A percentile compares a stretch with the other conserved stretches of the same genome.
Conservation (phyloP, 495 filamentous ascomycete genomes). For the Penicillium fimorum region DNA sequence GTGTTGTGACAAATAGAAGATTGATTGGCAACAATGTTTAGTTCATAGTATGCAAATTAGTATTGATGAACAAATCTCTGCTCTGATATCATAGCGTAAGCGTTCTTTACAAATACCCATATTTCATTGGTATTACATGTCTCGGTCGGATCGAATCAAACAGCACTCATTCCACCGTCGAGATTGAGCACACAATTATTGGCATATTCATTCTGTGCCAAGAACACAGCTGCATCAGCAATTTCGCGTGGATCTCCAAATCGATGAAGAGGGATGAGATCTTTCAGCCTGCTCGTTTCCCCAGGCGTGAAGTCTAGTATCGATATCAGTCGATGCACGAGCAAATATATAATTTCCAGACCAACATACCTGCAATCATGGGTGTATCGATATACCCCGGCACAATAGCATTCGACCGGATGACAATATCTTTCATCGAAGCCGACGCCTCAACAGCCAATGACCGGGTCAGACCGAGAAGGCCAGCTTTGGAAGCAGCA, state of each 20-base stretch:
- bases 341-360: background rate
- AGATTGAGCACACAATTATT: constrained; percentile 84
- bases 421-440: constrained; percentile 38
- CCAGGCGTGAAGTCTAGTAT: constrained; percentile 37
- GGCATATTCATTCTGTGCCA: constrained; percentile 74
- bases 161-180: constrained; percentile 78
- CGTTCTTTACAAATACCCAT: background rate
- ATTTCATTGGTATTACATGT: background rate
- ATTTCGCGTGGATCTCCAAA: constrained; percentile 69
- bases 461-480: constrained; percentile 72
- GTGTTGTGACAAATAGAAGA: background rate
- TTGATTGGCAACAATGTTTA: too few relatives aligned
- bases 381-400: constrained; percentile 79
- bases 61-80: background rate
- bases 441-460: constrained; percentile 59
- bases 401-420: constrained; percentile 77
- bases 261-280: constrained; percentile 63
- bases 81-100: background rate
- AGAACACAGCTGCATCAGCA: constrained; percentile 77
- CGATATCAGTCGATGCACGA: background rate
- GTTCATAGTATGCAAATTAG: too few relatives aligned
- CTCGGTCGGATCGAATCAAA: constrained; percentile 28
- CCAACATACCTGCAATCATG: constrained; percentile 66
- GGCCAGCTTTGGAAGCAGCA: constrained; percentile 75
- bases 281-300: constrained; percentile 33